Conservation (phyloP, 1,284 basidiomycete species). For the Cerioporus squamosus region DNA sequence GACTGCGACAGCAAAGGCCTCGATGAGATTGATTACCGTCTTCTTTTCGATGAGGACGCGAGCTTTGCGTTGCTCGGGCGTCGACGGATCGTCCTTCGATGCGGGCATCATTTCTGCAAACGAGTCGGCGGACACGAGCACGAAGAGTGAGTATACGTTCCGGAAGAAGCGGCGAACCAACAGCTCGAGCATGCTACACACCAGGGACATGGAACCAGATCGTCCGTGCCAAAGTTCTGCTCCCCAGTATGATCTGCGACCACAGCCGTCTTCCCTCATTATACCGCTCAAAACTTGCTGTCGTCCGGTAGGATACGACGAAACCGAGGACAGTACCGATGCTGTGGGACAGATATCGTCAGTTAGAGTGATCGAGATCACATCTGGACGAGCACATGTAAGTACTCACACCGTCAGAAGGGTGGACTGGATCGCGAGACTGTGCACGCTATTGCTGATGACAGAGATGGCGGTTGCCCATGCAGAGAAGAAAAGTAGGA, state of each 20-base stretch:
- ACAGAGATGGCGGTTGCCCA: conserved; percentile 62
- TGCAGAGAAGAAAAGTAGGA: conserved; percentile 61
- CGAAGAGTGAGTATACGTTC: conserved; percentile 4
- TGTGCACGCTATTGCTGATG: conserved; percentile 51
- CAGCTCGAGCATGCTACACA: conserved; percentile 24
- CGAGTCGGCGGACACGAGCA: too few relatives aligned
- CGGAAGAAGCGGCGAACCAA: neutral
- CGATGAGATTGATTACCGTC: conserved; percentile 60
- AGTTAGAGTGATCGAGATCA: conserved; percentile 6
- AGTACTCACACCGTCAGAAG: conserved; percentile 62
- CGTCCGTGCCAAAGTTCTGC: conserved; percentile 58
- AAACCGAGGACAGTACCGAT: conserved; percentile 71
- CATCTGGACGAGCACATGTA: neutral
- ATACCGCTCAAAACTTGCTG: conserved; percentile 77
- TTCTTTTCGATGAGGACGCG: conserved; percentile 72
- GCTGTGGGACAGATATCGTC: conserved; percentile 34
- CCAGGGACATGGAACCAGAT: conserved; percentile 70
- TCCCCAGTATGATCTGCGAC: conserved; percentile 68
- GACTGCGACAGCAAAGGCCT: conserved; percentile 55
- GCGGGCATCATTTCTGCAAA: conserved; percentile 29
- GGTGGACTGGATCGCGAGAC: conserved; percentile 51
- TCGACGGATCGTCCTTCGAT: conserved; percentile 31
- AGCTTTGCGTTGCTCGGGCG: conserved; percentile 44
- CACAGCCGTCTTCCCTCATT: conserved; percentile 74
- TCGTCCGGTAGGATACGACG: conserved; percentile 70